These are phyloP conservation scores for Oryza meridionalis DNA, from an alignment of 176 grass and related monocot genomes.

Conservation along the genomic window DNA sequence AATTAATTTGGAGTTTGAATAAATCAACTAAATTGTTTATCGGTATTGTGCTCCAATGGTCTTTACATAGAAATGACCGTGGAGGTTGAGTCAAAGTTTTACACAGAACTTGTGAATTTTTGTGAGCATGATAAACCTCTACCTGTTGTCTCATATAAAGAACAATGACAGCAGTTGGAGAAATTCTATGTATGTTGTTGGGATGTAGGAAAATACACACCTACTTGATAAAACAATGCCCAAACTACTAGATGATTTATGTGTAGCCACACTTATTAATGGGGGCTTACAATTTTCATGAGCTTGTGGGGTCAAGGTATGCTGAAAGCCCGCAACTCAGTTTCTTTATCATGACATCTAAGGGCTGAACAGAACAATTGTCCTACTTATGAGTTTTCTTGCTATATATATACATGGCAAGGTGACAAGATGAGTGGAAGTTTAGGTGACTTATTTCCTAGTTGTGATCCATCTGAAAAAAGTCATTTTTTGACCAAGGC, in stretches of 20 bases:
- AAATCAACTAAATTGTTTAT: conserved; percentile 1
- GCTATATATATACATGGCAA: background rate
- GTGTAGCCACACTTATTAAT: background rate
- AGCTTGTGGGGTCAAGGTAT: background rate
- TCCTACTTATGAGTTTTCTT: background rate
- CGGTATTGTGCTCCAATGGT: background rate
- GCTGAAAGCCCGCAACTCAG: background rate
- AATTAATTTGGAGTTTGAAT: background rate
- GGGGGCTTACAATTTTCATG: background rate
- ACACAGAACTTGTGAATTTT: background rate
- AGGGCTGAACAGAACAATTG: background rate
- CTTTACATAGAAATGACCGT: background rate
- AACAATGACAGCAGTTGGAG: background rate
- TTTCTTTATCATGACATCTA: conserved; percentile 14
- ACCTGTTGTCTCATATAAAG: background rate
- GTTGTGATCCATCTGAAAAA: background rate
- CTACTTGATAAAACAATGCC: background rate
- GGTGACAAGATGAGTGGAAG: conserved; percentile 2
- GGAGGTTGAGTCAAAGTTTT: background rate
- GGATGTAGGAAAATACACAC: background rate
- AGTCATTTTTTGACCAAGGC: background rate
- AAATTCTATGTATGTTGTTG: background rate
- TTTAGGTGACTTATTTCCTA: background rate
- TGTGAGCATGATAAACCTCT: background rate
- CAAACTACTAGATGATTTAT: background rate